These are phyloP conservation scores for Epichloe aotearoae DNA, from an alignment of 2,329 filamentous ascomycete genomes.

Conservation along the genomic window DNA sequence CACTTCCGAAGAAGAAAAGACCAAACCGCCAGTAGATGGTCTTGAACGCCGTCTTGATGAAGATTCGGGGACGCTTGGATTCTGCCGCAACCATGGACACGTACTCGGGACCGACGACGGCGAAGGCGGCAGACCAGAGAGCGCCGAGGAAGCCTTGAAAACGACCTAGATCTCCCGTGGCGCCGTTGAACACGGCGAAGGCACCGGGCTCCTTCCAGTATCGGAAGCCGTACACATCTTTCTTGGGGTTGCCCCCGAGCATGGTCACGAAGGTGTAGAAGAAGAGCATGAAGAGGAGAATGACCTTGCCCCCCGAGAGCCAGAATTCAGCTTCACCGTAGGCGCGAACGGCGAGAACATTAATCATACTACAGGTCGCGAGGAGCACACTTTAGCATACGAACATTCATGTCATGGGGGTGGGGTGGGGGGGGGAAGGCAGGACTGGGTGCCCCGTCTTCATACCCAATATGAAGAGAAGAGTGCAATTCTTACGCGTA, in stretches of 20 bases:
- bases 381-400: conserved; percentile 16
- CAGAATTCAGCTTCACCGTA: conserved; percentile 65
- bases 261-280: conserved; percentile 69
- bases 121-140: conserved; percentile 50
- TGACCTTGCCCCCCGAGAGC: conserved; percentile 48
- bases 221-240: conserved; percentile 57
- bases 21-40: conserved; percentile 61
- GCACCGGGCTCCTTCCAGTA: conserved; percentile 40
- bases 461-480: not conserved
- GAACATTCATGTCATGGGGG: conserved; percentile 3
- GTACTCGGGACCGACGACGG: conserved; percentile 54
- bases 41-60: conserved; percentile 58
- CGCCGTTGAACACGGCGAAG: conserved; percentile 38
- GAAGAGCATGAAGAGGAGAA: conserved; percentile 55
- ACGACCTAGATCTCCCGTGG: conserved; percentile 46
- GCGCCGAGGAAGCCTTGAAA: conserved; percentile 60
- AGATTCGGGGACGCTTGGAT: conserved; percentile 47
- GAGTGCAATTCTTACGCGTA: conserved; percentile 36
- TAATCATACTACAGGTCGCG: conserved; percentile 33
- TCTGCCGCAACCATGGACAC: conserved; percentile 58
- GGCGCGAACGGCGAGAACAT: conserved; percentile 50
- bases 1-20: conserved; percentile 57
- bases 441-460: not conserved
- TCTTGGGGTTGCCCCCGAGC: conserved; percentile 64
- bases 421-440: not conserved